These are phyloP conservation scores for Lactarius evosmus DNA, from an alignment of 768 basidiomycete genomes.

Conservation along the genomic window DNA sequence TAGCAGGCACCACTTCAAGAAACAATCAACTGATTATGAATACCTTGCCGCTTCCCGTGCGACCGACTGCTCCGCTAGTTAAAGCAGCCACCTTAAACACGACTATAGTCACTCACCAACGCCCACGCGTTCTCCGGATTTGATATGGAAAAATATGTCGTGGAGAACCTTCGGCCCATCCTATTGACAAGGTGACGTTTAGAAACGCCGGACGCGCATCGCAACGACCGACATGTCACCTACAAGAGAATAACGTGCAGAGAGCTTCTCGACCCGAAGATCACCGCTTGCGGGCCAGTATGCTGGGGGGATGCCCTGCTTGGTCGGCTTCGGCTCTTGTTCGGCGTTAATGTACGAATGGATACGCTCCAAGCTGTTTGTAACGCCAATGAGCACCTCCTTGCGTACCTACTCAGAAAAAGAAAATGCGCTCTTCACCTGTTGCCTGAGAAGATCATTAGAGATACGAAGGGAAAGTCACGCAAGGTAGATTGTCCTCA, in stretches of 20 bases:
- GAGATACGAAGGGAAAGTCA: background rate
- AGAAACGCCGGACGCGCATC: too few species aligned
- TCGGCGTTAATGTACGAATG: constrained; percentile 53
- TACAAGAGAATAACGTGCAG: constrained; percentile 45
- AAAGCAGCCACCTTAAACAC: constrained; percentile 5
- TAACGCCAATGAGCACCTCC: constrained; percentile 2
- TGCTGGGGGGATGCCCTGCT: constrained; percentile 49
- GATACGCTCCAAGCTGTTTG: constrained; percentile 46
- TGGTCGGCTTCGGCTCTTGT: constrained; percentile 46
- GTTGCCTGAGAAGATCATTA: constrained; percentile 28
- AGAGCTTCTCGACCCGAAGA: constrained; percentile 48
- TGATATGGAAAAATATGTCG: constrained; percentile 48
- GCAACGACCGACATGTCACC: too few species aligned
- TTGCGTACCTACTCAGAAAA: background rate
- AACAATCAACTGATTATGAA: constrained; percentile 20
- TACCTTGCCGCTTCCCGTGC: constrained; percentile 56
- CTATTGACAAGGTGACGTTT: constrained; percentile 20
- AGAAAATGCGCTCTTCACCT: constrained; percentile 27
- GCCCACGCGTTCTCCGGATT: constrained; percentile 56
- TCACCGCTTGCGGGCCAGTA: constrained; percentile 61
- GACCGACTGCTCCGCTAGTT: constrained; percentile 41
- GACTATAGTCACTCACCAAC: constrained; percentile 39
- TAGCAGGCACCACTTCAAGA: background rate
- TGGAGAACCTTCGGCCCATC: constrained; percentile 58
- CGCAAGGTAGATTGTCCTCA: constrained; percentile 24